phyloP scores from a whole-genome alignment of 202 grass and related monocot genomes.

The Sporobolus alterniflorus region DNA sequence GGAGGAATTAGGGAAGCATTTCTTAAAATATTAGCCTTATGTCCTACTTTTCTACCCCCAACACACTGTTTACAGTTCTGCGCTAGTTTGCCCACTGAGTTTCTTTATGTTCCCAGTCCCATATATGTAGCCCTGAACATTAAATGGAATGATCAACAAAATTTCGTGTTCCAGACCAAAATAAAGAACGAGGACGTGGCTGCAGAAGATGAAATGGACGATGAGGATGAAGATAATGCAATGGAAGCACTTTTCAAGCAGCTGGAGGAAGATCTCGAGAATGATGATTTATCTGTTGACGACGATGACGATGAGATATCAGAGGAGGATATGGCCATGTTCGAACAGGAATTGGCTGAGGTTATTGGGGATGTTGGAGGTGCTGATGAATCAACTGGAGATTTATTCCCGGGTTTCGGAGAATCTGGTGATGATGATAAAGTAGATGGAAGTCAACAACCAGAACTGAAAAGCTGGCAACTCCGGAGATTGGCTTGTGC shows the following conservation, averaged over 20 bases:
- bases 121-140: neutral
- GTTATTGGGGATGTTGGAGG: slow-evolving; percentile 57
- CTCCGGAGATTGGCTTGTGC: slow-evolving; percentile 76
- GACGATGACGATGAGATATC: slow-evolving; percentile 70
- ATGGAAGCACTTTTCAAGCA: slow-evolving; percentile 83
- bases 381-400: slow-evolving; percentile 38
- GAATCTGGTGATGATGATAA: slow-evolving; percentile 33
- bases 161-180: slow-evolving; percentile 42
- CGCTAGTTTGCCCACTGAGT: neutral
- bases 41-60: neutral
- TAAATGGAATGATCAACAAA: neutral
- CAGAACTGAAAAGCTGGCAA: slow-evolving; percentile 87
- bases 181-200: slow-evolving; percentile 29
- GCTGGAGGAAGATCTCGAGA: slow-evolving; percentile 85
- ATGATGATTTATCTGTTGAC: slow-evolving; percentile 60
- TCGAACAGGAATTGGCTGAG: slow-evolving; percentile 79
- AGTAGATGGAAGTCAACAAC: slow-evolving; percentile 16
- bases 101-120: neutral
- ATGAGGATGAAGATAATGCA: slow-evolving; percentile 55
- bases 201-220: slow-evolving; percentile 30
- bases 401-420: neutral
- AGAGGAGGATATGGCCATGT: slow-evolving; percentile 80
- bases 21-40: neutral
- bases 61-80: neutral
- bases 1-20: neutral